A percentile compares a stretch with the other conserved stretches of the same genome.
These are phyloP conservation scores for Shiraia sp. DNA, from an alignment of 2,329 filamentous ascomycete species.

Conservation along the genomic window DNA sequence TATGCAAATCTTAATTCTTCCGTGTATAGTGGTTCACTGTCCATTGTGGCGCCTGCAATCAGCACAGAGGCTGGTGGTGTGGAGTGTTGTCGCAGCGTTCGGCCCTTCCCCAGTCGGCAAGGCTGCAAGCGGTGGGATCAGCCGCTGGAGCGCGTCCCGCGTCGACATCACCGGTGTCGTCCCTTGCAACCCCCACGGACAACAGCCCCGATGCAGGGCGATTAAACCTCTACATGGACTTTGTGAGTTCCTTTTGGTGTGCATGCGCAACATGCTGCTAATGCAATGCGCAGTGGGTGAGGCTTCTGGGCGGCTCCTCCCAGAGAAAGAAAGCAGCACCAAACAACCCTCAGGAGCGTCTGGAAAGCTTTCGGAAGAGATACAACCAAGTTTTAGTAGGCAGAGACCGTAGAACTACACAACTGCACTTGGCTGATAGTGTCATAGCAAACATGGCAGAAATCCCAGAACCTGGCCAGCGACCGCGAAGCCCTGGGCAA, in stretches of 20 bases:
- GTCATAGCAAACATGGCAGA: conserved; percentile 63
- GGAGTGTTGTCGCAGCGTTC: not conserved
- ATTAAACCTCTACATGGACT: conserved; percentile 29
- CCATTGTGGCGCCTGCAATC: too few relatives aligned
- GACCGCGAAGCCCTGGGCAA: conserved; percentile 56
- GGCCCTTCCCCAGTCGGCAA: too few relatives aligned
- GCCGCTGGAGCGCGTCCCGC: conserved; percentile 2
- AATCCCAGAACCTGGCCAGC: conserved; percentile 54
- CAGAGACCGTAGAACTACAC: not conserved
- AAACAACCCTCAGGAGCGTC: conserved; percentile 62
- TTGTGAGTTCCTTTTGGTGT: conserved; percentile 16
- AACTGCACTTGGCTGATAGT: conserved; percentile 14
- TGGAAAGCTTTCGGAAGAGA: conserved; percentile 63
- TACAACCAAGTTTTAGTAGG: conserved; percentile 62
- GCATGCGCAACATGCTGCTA: conserved; percentile 12
- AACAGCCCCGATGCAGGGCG: conserved; percentile 28
- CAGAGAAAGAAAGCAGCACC: conserved; percentile 54
- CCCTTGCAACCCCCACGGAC: conserved; percentile 20
- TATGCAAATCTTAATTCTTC: too few relatives aligned
- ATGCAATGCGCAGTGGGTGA: conserved; percentile 56
- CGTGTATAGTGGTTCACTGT: too few relatives aligned
- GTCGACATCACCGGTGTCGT: conserved; percentile 18
- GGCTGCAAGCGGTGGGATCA: not conserved
- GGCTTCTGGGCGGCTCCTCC: conserved; percentile 62
- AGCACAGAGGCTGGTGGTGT: too few relatives aligned